phyloP scores from a whole-genome alignment of 2,329 filamentous ascomycete species.

The Gaeumannomyces tritici region DNA sequence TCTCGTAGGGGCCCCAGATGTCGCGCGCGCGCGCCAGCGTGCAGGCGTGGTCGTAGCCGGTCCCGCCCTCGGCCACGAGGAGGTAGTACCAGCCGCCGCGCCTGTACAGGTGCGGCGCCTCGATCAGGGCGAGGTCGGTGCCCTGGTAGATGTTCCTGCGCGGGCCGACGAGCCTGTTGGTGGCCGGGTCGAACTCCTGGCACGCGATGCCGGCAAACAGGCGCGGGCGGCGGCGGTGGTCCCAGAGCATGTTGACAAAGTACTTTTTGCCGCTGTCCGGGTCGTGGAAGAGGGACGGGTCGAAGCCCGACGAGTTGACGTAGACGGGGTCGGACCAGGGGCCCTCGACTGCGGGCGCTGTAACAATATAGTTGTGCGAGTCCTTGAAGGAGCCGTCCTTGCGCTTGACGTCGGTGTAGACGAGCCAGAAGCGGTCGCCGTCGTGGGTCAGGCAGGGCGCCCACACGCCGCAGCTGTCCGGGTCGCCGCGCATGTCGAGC shows the following conservation, averaged over 20 bases:
- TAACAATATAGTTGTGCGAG: constrained; percentile 54
- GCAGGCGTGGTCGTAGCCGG: constrained; percentile 31
- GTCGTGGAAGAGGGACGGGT: constrained; percentile 51
- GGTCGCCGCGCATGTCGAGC: constrained; percentile 35
- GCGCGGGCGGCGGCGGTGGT: constrained; percentile 38
- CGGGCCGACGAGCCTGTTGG: constrained; percentile 42
- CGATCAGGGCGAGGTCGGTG: constrained; percentile 38
- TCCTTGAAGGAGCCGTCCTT: constrained; percentile 59
- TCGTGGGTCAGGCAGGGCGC: constrained; percentile 55
- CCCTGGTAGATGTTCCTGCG: constrained; percentile 45
- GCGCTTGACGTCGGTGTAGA: constrained; percentile 57
- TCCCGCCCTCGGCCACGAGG: constrained; percentile 33
- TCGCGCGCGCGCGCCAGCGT: constrained; percentile 44
- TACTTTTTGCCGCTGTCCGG: constrained; percentile 41
- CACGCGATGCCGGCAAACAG: constrained; percentile 47
- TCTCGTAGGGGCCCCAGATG: constrained; percentile 53
- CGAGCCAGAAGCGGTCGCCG: constrained; percentile 48
- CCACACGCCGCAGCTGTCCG: constrained; percentile 54
- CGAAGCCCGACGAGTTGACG: constrained; percentile 52
- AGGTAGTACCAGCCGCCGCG: constrained; percentile 32
- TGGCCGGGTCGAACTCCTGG: constrained; percentile 44
- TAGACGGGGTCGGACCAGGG: constrained; percentile 54
- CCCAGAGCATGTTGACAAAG: constrained; percentile 48
- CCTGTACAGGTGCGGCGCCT: constrained; percentile 34
- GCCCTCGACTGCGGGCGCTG: constrained; percentile 39